Evolutionary conservation across 2,329 filamentous ascomycete genomes (phyloP).

Genomic region (Phoma sp.): DNA sequence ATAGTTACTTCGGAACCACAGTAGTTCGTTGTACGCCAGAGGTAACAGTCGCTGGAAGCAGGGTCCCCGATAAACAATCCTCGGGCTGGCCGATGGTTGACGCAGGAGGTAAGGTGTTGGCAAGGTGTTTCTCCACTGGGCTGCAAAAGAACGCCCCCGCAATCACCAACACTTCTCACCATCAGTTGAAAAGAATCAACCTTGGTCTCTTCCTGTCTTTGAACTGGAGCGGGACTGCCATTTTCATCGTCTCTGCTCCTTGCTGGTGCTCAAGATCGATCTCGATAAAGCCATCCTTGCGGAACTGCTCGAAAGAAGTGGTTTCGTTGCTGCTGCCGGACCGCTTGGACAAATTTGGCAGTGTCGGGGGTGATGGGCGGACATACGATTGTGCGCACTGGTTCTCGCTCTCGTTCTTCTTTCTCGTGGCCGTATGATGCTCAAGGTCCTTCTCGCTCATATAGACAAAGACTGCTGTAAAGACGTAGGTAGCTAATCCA

Average conservation of each 20-base stretch:
- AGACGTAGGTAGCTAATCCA: constrained; percentile 32
- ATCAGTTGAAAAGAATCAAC: constrained; percentile 11
- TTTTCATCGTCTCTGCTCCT: background rate
- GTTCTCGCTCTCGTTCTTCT: background rate
- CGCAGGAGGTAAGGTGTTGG: background rate
- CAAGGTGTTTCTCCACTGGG: background rate
- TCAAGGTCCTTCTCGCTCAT: constrained; percentile 35
- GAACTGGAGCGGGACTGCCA: background rate
- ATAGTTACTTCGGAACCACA: background rate
- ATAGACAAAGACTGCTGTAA: constrained; percentile 34
- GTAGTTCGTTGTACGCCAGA: background rate
- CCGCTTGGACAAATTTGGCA: background rate
- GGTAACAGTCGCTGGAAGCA: background rate
- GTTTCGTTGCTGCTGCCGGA: background rate
- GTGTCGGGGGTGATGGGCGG: background rate
- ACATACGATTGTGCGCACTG: background rate
- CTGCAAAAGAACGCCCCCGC: background rate
- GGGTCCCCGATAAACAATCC: background rate
- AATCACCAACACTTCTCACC: background rate
- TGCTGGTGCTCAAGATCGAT: constrained; percentile 6
- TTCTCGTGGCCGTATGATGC: constrained; percentile 16
- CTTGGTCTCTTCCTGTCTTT: constrained; percentile 8
- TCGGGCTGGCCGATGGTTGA: constrained; percentile 1
- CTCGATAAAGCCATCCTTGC: constrained; percentile 7
- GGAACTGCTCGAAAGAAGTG: constrained; percentile 5